Evolutionary conservation across 192 early-diverging fungal species (phyloP).

Genomic region (Obelidium mucronatum): DNA sequence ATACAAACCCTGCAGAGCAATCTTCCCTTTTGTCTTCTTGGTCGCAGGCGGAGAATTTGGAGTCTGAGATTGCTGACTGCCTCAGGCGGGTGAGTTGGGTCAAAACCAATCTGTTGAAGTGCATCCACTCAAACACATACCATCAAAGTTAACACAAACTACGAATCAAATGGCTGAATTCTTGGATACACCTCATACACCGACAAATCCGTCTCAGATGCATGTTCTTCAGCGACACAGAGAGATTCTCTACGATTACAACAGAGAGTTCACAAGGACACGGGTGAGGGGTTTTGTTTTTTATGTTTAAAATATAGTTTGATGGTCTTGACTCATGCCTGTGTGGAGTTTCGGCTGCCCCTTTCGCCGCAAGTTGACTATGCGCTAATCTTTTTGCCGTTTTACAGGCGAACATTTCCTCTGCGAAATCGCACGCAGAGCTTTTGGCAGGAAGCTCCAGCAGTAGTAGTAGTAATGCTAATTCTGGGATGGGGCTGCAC

Average conservation of each 20-base stretch:
- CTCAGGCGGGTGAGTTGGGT: conserved; percentile 63
- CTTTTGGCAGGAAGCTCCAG: conserved; percentile 51
- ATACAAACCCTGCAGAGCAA: not conserved
- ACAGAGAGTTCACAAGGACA: conserved; percentile 77
- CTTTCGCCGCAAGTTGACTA: too few species aligned
- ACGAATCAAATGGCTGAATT: conserved; percentile 70
- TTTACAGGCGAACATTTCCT: conserved; percentile 63
- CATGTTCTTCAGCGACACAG: conserved; percentile 79
- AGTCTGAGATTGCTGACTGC: conserved; percentile 67
- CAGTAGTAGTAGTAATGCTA: conserved; percentile 65
- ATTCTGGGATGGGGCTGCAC: conserved; percentile 32
- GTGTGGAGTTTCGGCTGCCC: too few species aligned
- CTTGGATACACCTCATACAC: conserved; percentile 57
- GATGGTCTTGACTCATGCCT: too few species aligned
- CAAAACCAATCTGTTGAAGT: too few species aligned
- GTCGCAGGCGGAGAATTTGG: conserved; percentile 45
- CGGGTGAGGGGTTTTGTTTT: too few species aligned
- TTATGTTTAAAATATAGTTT: too few species aligned
- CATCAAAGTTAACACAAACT: conserved; percentile 58
- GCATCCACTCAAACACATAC: too few species aligned
- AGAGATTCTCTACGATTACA: conserved; percentile 80
- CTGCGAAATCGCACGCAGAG: conserved; percentile 73
- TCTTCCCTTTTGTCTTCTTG: conserved; percentile 22
- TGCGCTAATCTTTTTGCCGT: not conserved
- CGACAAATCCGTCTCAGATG: conserved; percentile 70